phyloP scores from a whole-genome alignment of 2,329 filamentous ascomycete genomes.

The Microcyclospora pomicola region DNA sequence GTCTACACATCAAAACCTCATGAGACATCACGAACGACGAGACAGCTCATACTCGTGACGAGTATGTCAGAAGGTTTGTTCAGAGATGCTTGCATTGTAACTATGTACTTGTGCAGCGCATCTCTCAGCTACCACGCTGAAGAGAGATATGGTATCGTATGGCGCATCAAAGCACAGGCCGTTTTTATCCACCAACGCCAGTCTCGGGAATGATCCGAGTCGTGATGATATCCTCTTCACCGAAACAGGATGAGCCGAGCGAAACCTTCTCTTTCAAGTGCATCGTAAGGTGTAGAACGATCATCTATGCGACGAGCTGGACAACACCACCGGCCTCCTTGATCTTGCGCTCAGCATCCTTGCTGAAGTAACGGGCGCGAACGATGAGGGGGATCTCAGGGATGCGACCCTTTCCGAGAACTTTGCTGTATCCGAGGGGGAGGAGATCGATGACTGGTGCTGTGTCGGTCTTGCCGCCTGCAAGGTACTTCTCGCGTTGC shows the following conservation, averaged over 20 bases:
- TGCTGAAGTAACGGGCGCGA: slow-evolving; percentile 86
- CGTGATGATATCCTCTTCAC: no score
- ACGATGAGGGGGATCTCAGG: slow-evolving; percentile 89
- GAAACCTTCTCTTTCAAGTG: neutral
- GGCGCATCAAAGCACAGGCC: slow-evolving; percentile 4
- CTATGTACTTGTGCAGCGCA: slow-evolving; percentile 27
- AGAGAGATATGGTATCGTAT: slow-evolving; percentile 16
- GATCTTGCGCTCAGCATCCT: slow-evolving; percentile 97
- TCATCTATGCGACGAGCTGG: slow-evolving; percentile 76
- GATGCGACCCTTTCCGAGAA: slow-evolving; percentile 95
- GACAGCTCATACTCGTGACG: slow-evolving; percentile 18
- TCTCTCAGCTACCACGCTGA: slow-evolving; percentile 42
- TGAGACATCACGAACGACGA: slow-evolving; percentile 1
- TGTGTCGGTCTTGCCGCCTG: slow-evolving; percentile 76
- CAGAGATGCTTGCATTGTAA: slow-evolving; percentile 35
- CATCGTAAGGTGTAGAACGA: slow-evolving; percentile 1
- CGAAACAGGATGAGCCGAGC: no score
- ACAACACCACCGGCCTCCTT: slow-evolving; percentile 92
- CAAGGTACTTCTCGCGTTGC: slow-evolving; percentile 83
- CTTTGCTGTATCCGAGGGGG: slow-evolving; percentile 92
- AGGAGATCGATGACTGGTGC: slow-evolving; percentile 97
- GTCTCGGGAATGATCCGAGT: neutral
- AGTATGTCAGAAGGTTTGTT: slow-evolving; percentile 34
- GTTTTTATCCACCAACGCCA: slow-evolving; percentile 2
- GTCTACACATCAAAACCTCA: no score